Percentiles rank a stretch among this genome's conserved stretches.
Evolutionary conservation across 2,329 filamentous ascomycete genomes (phyloP).

Genomic region (Fusarium oxysporum): DNA sequence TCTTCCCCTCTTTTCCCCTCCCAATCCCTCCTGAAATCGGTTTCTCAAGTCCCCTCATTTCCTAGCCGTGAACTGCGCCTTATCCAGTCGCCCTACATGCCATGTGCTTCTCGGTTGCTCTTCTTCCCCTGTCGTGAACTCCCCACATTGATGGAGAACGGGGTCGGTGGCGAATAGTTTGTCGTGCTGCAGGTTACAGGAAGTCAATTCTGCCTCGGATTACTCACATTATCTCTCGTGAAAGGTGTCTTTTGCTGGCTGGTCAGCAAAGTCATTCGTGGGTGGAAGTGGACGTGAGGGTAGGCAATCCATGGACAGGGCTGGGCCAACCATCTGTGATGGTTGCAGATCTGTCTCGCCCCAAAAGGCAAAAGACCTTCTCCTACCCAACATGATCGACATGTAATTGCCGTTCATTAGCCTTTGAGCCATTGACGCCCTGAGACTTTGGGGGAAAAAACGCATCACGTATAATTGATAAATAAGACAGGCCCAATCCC

Average conservation of each 20-base stretch:
- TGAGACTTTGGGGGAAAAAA: not conserved
- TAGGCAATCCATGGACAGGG: conserved; percentile 31
- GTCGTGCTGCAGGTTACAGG: conserved; percentile 10
- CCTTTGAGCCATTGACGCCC: conserved; percentile 9
- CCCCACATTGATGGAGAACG: conserved; percentile 36
- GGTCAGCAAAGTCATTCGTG: conserved; percentile 16
- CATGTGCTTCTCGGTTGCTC: conserved; percentile 12
- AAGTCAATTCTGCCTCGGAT: conserved; percentile 10
- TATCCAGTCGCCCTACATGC: conserved; percentile 26
- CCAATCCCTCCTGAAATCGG: conserved; percentile 14
- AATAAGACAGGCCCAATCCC: not conserved
- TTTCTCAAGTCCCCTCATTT: conserved; percentile 20
- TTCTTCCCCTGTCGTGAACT: conserved; percentile 33
- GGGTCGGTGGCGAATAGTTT: conserved; percentile 35
- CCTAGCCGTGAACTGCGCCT: conserved; percentile 30
- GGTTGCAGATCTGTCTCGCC: conserved; percentile 41
- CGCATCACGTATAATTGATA: not conserved
- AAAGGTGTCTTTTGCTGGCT: conserved; percentile 9
- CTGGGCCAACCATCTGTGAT: conserved; percentile 20
- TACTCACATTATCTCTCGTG: conserved; percentile 1
- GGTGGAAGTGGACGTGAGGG: not conserved
- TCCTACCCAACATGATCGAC: conserved; percentile 23
- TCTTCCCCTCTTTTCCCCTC: conserved; percentile 20
- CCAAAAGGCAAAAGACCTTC: conserved; percentile 16
- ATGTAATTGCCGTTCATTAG: conserved; percentile 7